phyloP scores from a whole-genome alignment of 2,329 filamentous ascomycete species.

The Xylaria hypoxylon region DNA sequence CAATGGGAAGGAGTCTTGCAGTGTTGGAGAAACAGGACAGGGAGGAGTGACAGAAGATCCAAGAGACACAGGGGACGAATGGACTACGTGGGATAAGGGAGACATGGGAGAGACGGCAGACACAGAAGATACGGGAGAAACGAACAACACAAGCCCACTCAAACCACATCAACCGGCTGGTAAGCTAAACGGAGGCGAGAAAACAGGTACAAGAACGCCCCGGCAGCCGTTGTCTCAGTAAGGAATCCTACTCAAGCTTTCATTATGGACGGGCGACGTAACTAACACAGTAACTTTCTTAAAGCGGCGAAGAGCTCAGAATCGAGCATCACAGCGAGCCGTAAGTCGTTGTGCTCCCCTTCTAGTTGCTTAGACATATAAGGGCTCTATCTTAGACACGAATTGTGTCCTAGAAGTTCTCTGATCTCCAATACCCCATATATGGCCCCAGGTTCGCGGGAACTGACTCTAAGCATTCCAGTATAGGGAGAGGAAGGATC shows the following conservation, averaged over 20 bases:
- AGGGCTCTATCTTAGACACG: too few relatives aligned
- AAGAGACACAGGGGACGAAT: too few relatives aligned
- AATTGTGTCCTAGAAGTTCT: not conserved
- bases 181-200: constrained; percentile 62
- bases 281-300: constrained; percentile 25
- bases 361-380: not conserved
- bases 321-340: constrained; percentile 70
- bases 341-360: not conserved
- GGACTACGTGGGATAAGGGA: not conserved
- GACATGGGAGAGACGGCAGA: not conserved
- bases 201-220: constrained; percentile 65
- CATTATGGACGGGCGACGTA: not conserved
- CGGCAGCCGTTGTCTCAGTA: constrained; percentile 62
- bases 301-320: constrained; percentile 69
- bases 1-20: too few relatives aligned
- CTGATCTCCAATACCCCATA: too few relatives aligned
- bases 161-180: constrained; percentile 43
- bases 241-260: constrained; percentile 38
- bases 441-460: too few relatives aligned
- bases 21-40: too few relatives aligned
- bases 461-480: constrained; percentile 1
- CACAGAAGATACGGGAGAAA: not conserved
- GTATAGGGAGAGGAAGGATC: constrained; percentile 72
- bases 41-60: too few relatives aligned
- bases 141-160: constrained; percentile 27